phyloP scores from a whole-genome alignment of 345 rosid species.

The Lepidium africanum region DNA sequence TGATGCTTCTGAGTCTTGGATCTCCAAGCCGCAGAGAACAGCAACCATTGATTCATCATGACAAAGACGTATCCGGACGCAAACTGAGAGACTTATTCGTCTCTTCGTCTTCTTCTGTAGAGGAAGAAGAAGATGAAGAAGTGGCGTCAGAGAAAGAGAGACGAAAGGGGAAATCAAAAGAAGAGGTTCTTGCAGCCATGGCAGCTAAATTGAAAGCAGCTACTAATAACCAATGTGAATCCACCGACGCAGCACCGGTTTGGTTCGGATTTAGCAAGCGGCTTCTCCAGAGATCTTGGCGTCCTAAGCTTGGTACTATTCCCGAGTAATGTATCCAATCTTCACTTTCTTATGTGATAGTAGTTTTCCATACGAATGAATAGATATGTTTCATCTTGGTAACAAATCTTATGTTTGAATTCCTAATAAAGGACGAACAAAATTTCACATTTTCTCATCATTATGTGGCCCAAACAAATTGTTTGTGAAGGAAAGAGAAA shows the following conservation, averaged over 20 bases:
- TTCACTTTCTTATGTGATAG: neutral
- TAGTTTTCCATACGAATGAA: neutral
- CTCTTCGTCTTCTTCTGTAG: constrained; percentile 33
- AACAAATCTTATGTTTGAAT: neutral
- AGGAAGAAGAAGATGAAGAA: constrained; percentile 11
- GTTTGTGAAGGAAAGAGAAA: neutral
- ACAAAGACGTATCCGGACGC: constrained; percentile 28
- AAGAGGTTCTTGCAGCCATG: constrained; percentile 27
- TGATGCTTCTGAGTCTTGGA: constrained; percentile 60
- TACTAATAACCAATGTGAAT: neutral
- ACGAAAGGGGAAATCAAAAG: constrained; percentile 19
- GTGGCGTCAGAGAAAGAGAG: neutral
- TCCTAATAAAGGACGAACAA: neutral
- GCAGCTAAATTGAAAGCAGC: constrained; percentile 17
- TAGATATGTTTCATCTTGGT: neutral
- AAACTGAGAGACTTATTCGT: constrained; percentile 64
- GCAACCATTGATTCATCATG: constrained; percentile 14
- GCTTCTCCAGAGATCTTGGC: constrained; percentile 60
- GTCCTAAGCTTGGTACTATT: constrained; percentile 62
- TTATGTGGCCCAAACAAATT: neutral
- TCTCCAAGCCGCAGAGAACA: constrained; percentile 29
- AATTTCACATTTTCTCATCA: neutral
- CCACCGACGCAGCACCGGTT: constrained; percentile 34
- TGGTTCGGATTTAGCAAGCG: constrained; percentile 67
- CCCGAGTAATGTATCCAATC: constrained; percentile 34